Conservation (phyloP, 495 filamentous ascomycete species). For the Xylaria palmicola region DNA sequence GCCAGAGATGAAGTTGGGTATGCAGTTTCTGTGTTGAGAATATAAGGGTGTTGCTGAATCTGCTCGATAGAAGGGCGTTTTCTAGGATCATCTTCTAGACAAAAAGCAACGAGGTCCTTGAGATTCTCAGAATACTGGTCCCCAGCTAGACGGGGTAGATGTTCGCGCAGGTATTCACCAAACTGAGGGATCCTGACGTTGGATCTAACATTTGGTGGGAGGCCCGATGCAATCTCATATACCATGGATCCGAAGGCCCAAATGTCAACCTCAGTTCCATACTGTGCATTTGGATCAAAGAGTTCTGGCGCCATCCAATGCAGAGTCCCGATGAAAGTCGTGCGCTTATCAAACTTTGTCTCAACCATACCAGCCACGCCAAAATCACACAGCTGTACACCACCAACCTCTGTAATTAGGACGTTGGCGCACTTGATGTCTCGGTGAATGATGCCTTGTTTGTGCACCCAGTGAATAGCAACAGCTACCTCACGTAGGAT, state of each 20-base stretch:
- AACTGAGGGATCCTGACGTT: conserved; percentile 52
- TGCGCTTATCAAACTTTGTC: conserved; percentile 77
- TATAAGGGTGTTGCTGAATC: conserved; percentile 63
- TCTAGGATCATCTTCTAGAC: conserved; percentile 70
- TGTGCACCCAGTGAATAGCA: conserved; percentile 82
- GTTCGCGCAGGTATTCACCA: conserved; percentile 60
- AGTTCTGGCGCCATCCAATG: conserved; percentile 98
- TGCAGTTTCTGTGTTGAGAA: conserved; percentile 59
- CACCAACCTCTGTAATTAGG: conserved; percentile 82
- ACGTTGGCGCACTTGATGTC: conserved; percentile 97
- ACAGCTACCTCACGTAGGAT: conserved; percentile 85
- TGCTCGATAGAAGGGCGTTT: conserved; percentile 70
- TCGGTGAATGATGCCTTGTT: conserved; percentile 89
- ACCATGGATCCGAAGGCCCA: conserved; percentile 94
- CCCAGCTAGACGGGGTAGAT: conserved; percentile 69
- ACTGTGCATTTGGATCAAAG: conserved; percentile 55
- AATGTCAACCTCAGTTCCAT: conserved; percentile 78
- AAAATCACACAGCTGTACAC: conserved; percentile 91
- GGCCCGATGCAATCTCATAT: conserved; percentile 87
- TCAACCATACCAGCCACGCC: conserved; percentile 89
- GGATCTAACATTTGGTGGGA: conserved; percentile 65
- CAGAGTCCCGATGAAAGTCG: conserved; percentile 90
- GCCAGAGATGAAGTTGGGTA: conserved; percentile 69
- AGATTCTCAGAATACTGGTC: conserved; percentile 74
- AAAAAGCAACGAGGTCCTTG: conserved; percentile 74